These are phyloP conservation scores for Fusarium pilosicola DNA, from an alignment of 2,329 filamentous ascomycete species.

Conservation along the genomic window DNA sequence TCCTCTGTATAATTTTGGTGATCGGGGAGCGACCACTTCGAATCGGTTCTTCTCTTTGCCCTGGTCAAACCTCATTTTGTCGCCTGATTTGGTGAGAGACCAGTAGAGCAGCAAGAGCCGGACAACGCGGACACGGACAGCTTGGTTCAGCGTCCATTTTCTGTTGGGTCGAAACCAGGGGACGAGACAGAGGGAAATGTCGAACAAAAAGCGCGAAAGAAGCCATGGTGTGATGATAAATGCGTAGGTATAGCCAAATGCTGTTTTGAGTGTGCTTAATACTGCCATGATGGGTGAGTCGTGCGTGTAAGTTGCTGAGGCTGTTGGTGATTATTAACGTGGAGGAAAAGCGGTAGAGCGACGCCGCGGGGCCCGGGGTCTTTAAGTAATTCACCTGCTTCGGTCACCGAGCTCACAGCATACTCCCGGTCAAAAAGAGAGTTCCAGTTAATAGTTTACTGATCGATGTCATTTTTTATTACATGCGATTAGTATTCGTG, in stretches of 20 bases:
- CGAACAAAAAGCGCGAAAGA: constrained; percentile 21
- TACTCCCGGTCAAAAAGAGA: background rate
- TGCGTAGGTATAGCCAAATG: background rate
- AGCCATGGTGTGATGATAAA: constrained; percentile 25
- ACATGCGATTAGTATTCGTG: background rate
- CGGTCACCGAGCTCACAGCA: background rate
- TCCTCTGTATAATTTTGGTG: constrained; percentile 26
- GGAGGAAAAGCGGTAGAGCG: background rate
- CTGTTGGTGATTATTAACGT: background rate
- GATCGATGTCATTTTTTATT: background rate
- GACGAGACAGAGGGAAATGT: constrained; percentile 21
- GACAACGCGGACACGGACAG: constrained; percentile 30
- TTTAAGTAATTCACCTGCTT: background rate
- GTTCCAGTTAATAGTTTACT: accelerated
- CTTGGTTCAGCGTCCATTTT: constrained; percentile 30
- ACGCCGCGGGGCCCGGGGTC: background rate
- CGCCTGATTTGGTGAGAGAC: constrained; percentile 26
- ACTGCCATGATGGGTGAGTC: background rate
- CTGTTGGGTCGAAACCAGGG: constrained; percentile 12
- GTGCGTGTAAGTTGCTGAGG: background rate
- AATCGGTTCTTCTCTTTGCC: constrained; percentile 33
- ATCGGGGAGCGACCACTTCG: constrained; percentile 25
- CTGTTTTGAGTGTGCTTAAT: background rate
- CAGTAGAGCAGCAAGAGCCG: constrained; percentile 35
- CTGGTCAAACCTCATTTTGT: constrained; percentile 6